Evolutionary conservation across 1,139 yeast species (phyloP).

Genomic region (Arxiozyma slooffiae): DNA sequence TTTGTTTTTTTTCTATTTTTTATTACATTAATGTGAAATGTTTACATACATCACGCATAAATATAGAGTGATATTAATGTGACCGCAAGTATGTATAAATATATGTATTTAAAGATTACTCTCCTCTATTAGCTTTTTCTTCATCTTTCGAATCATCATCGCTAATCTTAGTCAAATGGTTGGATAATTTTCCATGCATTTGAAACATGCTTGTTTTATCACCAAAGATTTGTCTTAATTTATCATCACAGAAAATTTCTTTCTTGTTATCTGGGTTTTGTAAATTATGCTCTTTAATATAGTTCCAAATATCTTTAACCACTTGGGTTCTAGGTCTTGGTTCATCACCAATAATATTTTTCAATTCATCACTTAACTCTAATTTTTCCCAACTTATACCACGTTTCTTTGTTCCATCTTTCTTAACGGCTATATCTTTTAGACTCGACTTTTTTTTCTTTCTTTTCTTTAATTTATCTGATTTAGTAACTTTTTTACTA

Average conservation of each 20-base stretch:
- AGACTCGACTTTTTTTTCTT: conserved; percentile 20
- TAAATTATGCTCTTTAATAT: conserved; percentile 52
- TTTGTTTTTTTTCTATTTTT: too few species aligned
- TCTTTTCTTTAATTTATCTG: conserved; percentile 13
- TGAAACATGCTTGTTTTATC: conserved; percentile 53
- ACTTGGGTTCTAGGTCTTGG: conserved; percentile 59
- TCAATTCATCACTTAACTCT: conserved; percentile 43
- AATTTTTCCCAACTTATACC: conserved; percentile 20
- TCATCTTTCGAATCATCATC: conserved; percentile 30
- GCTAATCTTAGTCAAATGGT: conserved; percentile 38
- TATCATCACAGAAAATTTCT: conserved; percentile 60
- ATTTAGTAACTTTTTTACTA: conserved; percentile 4
- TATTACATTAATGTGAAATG: too few species aligned
- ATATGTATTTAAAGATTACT: not conserved
- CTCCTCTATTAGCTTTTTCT: not conserved
- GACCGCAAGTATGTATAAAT: not conserved
- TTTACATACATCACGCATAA: not conserved
- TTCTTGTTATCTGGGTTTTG: conserved; percentile 65
- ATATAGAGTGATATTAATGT: not conserved
- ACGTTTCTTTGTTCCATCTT: conserved; percentile 11
- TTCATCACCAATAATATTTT: conserved; percentile 36
- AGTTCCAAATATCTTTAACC: conserved; percentile 63
- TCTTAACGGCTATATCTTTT: not conserved
- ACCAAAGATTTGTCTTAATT: conserved; percentile 50
- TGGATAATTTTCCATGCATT: conserved; percentile 52